A percentile compares a stretch with the other conserved stretches of the same genome.
Conservation (phyloP, 805 yeast genomes). For the Metschnikowia peoriensis region DNA sequence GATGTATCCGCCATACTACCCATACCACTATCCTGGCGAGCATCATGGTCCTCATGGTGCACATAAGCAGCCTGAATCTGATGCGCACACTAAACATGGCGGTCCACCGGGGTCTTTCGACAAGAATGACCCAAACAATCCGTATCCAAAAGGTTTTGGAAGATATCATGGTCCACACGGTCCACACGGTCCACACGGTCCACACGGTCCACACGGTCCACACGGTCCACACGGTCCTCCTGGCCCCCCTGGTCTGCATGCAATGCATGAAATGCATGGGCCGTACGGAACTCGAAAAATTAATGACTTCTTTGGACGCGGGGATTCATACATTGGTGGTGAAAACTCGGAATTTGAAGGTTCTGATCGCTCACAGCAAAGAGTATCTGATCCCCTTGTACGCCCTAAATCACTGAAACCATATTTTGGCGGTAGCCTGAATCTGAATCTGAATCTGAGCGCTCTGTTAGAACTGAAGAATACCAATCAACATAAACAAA, state of each 20-base stretch:
- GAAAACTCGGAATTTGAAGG: background rate
- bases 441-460: background rate
- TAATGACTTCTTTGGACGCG: background rate
- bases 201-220: conserved; percentile 3
- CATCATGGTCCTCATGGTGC: conserved; percentile 1
- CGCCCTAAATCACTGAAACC: too few relatives aligned
- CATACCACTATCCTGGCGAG: conserved; percentile 2
- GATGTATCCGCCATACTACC: background rate
- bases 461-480: background rate
- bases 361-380: background rate
- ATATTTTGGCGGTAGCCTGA: too few relatives aligned
- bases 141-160: too few relatives aligned
- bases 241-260: conserved; percentile 4
- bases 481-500: background rate
- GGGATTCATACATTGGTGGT: background rate
- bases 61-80: background rate
- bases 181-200: background rate
- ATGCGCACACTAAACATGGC: background rate
- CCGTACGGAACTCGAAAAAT: conserved; percentile 1
- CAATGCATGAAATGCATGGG: background rate
- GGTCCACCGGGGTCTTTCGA: background rate
- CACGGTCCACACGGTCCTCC: conserved; percentile 3
- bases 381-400: background rate
- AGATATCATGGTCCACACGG: background rate
- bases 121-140: background rate